These are phyloP conservation scores for Rhizopus stolonifer DNA, from an alignment of 371 early-diverging fungal species.

Conservation along the genomic window DNA sequence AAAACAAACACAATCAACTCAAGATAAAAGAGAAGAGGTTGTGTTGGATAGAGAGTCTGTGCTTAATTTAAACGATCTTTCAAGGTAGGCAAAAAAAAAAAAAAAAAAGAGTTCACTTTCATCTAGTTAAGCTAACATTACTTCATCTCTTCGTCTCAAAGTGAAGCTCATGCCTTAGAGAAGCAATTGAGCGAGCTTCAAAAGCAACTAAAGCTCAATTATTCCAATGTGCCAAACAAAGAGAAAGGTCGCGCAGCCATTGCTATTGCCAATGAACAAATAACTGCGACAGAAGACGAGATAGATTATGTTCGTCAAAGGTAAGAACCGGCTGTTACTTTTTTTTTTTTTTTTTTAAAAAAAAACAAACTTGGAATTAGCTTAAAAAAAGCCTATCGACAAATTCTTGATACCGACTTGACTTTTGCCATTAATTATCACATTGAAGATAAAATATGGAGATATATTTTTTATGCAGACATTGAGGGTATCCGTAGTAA, in stretches of 20 bases:
- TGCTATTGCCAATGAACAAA: conserved; percentile 37
- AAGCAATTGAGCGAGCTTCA: conserved; percentile 45
- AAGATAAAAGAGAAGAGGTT: conserved; percentile 8
- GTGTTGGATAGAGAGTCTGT: conserved; percentile 5
- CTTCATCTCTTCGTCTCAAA: too few species aligned
- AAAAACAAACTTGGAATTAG: conserved; percentile 9
- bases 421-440: conserved; percentile 34
- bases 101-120: too few species aligned
- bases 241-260: conserved; percentile 36
- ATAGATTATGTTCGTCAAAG: conserved; percentile 45
- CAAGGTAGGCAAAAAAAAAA: conserved; percentile 16
- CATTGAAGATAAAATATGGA: conserved; percentile 51
- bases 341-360: neutral
- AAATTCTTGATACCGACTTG: conserved; percentile 30
- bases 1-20: neutral
- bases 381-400: conserved; percentile 36
- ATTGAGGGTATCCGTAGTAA: conserved; percentile 42
- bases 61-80: conserved; percentile 25
- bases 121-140: too few species aligned
- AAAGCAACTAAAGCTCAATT: conserved; percentile 40
- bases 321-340: conserved; percentile 13
- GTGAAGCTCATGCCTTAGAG: conserved; percentile 52
- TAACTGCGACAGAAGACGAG: conserved; percentile 48
- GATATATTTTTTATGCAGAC: conserved; percentile 45
- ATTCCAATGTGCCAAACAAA: conserved; percentile 38